Conservation (phyloP, 371 early-diverging fungal species). For the Amoeboaphelidium protococcarum region DNA sequence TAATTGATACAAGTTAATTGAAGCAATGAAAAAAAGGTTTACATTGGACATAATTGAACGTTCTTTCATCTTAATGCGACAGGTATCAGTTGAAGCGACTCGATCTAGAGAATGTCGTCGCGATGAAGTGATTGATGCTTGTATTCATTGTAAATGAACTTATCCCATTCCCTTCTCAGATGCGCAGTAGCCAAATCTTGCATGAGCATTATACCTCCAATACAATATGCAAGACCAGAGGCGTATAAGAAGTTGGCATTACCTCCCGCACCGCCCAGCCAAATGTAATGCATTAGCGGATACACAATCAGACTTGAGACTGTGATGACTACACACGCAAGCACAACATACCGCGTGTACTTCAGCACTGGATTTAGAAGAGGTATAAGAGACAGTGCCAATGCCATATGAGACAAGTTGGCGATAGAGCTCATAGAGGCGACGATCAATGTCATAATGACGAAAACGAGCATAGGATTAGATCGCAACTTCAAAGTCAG, state of each 20-base stretch:
- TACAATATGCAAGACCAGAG: slow-evolving; percentile 50
- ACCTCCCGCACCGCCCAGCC: slow-evolving; percentile 78
- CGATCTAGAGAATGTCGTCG: no score
- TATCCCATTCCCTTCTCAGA: slow-evolving; percentile 46
- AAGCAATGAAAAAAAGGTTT: no score
- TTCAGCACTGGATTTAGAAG: neutral
- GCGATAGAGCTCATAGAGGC: slow-evolving; percentile 77
- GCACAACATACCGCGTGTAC: neutral
- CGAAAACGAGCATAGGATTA: slow-evolving; percentile 38
- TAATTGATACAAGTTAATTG: no score
- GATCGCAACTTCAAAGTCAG: slow-evolving; percentile 40
- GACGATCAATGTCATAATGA: slow-evolving; percentile 35
- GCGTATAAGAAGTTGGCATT: slow-evolving; percentile 95
- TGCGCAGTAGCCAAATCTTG: slow-evolving; percentile 46
- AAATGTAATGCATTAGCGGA: slow-evolving; percentile 74
- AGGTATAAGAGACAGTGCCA: slow-evolving; percentile 11
- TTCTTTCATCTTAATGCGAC: no score
- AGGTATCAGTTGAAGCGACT: no score
- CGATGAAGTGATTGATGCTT: no score
- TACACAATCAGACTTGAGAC: slow-evolving; percentile 22
- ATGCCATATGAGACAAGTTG: slow-evolving; percentile 46
- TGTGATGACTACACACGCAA: neutral
- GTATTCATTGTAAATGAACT: no score
- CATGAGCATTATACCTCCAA: slow-evolving; percentile 50
- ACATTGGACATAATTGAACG: no score